phyloP scores from a whole-genome alignment of 768 basidiomycete genomes.

The Suillus alpinus region DNA sequence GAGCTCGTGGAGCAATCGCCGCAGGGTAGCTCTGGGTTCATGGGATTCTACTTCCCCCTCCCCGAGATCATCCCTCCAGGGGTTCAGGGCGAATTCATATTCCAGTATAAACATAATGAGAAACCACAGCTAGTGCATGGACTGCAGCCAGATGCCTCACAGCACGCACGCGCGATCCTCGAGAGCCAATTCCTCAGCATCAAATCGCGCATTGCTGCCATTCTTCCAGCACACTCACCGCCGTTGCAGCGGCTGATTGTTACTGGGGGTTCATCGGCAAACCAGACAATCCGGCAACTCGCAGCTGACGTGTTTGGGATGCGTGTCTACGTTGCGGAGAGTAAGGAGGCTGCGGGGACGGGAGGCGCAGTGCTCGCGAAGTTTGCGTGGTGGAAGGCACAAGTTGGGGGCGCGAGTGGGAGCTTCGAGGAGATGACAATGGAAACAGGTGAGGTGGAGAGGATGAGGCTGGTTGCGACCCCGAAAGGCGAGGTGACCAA shows the following conservation, averaged over 20 bases:
- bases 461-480: conserved; percentile 60
- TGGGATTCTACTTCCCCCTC: conserved; percentile 80
- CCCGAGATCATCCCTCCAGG: conserved; percentile 86
- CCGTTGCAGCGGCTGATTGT: conserved; percentile 64
- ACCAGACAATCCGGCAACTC: conserved; percentile 68
- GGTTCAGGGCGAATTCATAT: conserved; percentile 70
- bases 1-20: conserved; percentile 51
- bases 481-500: conserved; percentile 43
- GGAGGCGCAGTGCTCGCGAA: conserved; percentile 73
- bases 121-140: conserved; percentile 26
- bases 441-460: conserved; percentile 39
- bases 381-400: conserved; percentile 65
- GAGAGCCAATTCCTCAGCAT: conserved; percentile 87
- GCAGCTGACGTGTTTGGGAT: conserved; percentile 79
- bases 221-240: conserved; percentile 55
- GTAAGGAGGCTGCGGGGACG: conserved; percentile 68
- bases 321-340: conserved; percentile 65
- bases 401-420: conserved; percentile 36
- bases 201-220: conserved; percentile 63
- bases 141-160: conserved; percentile 37
- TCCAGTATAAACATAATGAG: conserved; percentile 34
- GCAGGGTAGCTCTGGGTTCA: conserved; percentile 55
- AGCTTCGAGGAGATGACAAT: conserved; percentile 65
- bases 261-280: conserved; percentile 77
- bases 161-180: conserved; percentile 72